Evolutionary conservation across 2,329 filamentous ascomycete species (phyloP), one percentile per base, ranked within the genome.

Genomic region (Juglanconis oblonga): DNA sequence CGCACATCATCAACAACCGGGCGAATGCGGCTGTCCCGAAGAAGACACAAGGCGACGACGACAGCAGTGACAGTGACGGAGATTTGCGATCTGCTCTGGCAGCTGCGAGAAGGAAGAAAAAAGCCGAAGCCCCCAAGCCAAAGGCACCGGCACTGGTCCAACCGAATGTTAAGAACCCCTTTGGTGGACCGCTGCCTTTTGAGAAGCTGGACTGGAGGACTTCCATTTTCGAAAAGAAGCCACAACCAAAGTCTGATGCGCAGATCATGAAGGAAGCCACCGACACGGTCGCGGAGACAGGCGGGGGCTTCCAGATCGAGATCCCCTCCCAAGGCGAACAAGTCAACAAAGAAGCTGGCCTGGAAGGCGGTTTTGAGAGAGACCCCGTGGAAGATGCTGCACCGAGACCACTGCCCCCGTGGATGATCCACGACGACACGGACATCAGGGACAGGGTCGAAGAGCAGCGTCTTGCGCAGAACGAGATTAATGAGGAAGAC

Each of bases 131-230:
- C 47, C 1, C 54, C 6, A 61, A 64, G 38, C 66, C 59, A 1
- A 54, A 63, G 10, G 71, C 73, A 52, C 65, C 71, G 32, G 69
- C 73, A 4, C 71, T 76, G 24, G 68, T 76, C 3, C 68, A 74
- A n/a, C 72, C 81, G 9, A 86, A 84, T 53, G 78, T 82, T 40
- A 85, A 83, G 65, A 85, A 86, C 66, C 80, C 85, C 0, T 86
- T 96, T 69, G 85, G 85, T 65, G 94, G 94, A 0, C 92, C 93
- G 0, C 74, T 99, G 5, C 95, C 95, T 0, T 99, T 99, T 69
- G 92, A 97, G 67, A 94, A 92, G 69, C 80, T 97, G 1, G 86
- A 89, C 49, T 87, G 83, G 80, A 87, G 84, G 55, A 87, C 84
- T 2, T 82, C 80, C 1, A 77, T 87, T 2, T 87, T 86, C 62